Evolutionary conservation across 441 rosid species (phyloP).

Genomic region (Euphorbia celastroides): DNA sequence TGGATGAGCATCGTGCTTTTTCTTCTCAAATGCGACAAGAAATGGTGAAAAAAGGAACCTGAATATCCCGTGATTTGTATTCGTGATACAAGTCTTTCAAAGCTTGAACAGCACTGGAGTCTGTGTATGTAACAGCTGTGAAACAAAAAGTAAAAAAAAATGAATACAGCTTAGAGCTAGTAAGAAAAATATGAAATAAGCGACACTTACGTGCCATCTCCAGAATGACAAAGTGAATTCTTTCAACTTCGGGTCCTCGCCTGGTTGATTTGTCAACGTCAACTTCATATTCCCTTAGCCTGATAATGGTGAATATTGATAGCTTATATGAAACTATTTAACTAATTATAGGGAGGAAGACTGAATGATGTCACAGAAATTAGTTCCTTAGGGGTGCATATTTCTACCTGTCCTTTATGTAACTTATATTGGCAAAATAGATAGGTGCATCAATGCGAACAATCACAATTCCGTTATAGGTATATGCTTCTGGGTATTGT

Average conservation of each 20-base stretch:
- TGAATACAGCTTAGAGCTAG: background rate
- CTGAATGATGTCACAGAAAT: constrained; percentile 10
- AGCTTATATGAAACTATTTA: background rate
- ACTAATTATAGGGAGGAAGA: background rate
- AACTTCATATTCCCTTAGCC: constrained; percentile 79
- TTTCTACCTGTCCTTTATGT: constrained; percentile 77
- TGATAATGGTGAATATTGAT: constrained; percentile 22
- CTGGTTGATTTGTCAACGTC: constrained; percentile 53
- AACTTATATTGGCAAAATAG: constrained; percentile 94
- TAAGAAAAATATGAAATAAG: background rate
- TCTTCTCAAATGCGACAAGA: background rate
- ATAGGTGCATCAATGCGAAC: constrained; percentile 92
- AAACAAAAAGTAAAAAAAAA: background rate
- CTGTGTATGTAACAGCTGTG: constrained; percentile 74
- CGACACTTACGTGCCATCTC: constrained; percentile 91
- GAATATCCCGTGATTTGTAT: constrained; percentile 63
- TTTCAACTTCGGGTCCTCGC: constrained; percentile 79
- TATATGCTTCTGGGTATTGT: constrained; percentile 97
- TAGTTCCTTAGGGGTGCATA: background rate
- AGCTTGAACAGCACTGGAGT: constrained; percentile 79
- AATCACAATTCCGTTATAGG: constrained; percentile 86
- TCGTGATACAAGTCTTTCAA: constrained; percentile 69
- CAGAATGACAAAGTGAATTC: constrained; percentile 68
- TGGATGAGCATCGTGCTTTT: background rate
- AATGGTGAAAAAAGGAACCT: constrained; percentile 29